Conservation (phyloP, 139 green algal genomes). For the Picochlorum sp. region DNA sequence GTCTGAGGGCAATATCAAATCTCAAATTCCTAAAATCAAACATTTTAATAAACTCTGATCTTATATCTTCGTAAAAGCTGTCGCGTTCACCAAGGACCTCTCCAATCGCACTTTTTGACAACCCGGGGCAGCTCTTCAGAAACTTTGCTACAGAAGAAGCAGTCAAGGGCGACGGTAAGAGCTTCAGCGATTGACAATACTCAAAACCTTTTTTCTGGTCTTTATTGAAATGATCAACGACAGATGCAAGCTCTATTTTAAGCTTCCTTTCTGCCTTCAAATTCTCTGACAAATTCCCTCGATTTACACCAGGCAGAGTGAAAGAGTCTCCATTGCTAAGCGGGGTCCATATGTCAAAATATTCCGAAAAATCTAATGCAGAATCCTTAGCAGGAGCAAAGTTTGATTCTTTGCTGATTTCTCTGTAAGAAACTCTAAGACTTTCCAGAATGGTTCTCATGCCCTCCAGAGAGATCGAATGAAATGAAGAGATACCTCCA, state of each 20-base stretch:
- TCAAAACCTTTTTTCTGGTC: conserved; percentile 90
- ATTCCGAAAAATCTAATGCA: not conserved
- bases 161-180: conserved; percentile 51
- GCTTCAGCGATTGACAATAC: conserved; percentile 63
- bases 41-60: conserved; percentile 45
- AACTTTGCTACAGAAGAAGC: conserved; percentile 58
- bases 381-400: not conserved
- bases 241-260: conserved; percentile 65
- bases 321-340: not conserved
- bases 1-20: conserved; percentile 62
- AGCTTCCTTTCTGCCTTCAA: conserved; percentile 45
- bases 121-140: conserved; percentile 68
- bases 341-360: conserved; percentile 24
- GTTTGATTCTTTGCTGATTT: not conserved
- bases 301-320: not conserved
- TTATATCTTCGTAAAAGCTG: conserved; percentile 68
- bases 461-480: conserved; percentile 78
- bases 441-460: conserved; percentile 69
- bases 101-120: conserved; percentile 78
- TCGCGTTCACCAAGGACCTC: conserved; percentile 87
- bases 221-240: conserved; percentile 93
- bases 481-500: conserved; percentile 47
- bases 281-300: not conserved
- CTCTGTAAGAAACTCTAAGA: conserved; percentile 17
- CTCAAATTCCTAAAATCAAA: conserved; percentile 69